Evolutionary conservation across 495 filamentous ascomycete species (phyloP).

Genomic region (Paragyromitra xinjiangensis): DNA sequence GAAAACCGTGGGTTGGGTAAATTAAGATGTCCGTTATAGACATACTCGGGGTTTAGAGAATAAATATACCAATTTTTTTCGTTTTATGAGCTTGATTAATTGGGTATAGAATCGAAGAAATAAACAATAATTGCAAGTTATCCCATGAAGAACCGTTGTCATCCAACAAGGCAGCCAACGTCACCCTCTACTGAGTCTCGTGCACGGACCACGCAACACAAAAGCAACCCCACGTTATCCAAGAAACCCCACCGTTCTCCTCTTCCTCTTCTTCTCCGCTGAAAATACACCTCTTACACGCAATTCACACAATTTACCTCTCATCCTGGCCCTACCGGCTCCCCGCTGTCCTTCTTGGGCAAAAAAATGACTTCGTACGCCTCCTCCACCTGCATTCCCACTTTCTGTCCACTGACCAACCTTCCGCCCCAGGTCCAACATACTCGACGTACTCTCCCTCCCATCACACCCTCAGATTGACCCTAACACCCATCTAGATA

Average conservation of each 20-base stretch:
- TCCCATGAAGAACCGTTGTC: not conserved
- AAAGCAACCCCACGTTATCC: not conserved
- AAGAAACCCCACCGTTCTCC: not conserved
- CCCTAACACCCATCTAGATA: slow-evolving; percentile 62
- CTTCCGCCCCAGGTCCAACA: slow-evolving; percentile 51
- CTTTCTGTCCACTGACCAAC: slow-evolving; percentile 30
- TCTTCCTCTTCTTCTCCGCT: not conserved
- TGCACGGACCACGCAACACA: slow-evolving; percentile 1
- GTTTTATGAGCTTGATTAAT: not conserved
- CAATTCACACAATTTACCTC: not conserved
- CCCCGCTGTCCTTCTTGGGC: not conserved
- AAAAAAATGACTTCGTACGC: slow-evolving; percentile 58
- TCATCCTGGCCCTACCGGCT: not conserved
- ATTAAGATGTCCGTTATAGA: not conserved
- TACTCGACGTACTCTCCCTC: slow-evolving; percentile 48
- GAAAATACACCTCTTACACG: not conserved
- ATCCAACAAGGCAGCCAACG: not conserved
- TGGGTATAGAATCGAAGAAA: not conserved
- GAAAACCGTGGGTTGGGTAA: not conserved
- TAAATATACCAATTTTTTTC: not conserved
- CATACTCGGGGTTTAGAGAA: not conserved
- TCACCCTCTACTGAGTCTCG: not conserved
- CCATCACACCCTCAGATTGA: not conserved
- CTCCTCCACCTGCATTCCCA: slow-evolving; percentile 13
- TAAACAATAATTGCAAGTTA: not conserved